These are phyloP conservation scores for Lentinula sp. DNA, from an alignment of 768 basidiomycete genomes.

Conservation along the genomic window DNA sequence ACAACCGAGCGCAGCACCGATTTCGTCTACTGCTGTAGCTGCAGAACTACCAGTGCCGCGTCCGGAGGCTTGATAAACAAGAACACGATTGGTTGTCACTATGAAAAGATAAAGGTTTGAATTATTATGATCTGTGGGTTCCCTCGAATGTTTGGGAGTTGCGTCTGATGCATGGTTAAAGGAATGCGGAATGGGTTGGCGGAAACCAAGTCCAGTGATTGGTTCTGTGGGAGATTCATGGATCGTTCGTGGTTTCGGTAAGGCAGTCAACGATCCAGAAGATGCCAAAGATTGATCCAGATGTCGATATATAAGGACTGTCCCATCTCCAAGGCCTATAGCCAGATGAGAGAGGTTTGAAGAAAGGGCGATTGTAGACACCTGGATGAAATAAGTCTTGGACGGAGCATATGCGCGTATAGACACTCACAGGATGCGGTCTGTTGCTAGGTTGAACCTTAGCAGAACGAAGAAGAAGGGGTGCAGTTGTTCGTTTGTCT, in stretches of 20 bases:
- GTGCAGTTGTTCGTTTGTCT: conserved; percentile 59
- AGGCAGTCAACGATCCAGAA: conserved; percentile 56
- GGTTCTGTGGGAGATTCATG: conserved; percentile 86
- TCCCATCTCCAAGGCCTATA: conserved; percentile 92
- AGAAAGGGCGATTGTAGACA: conserved; percentile 78
- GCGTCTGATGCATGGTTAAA: conserved; percentile 6
- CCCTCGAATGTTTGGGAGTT: not conserved
- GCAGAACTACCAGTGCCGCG: conserved; percentile 57
- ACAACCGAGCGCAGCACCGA: conserved; percentile 81
- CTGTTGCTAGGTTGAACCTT: conserved; percentile 72
- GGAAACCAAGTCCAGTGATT: conserved; percentile 89
- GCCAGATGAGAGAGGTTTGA: conserved; percentile 77
- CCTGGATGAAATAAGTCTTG: conserved; percentile 29
- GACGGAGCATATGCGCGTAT: not conserved
- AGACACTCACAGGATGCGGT: conserved; percentile 63
- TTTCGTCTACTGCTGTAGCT: conserved; percentile 72
- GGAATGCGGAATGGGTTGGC: conserved; percentile 37
- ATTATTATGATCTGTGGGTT: conserved; percentile 24
- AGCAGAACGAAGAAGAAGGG: conserved; percentile 62
- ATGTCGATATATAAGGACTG: conserved; percentile 86
- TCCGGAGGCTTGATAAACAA: conserved; percentile 71
- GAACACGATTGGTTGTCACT: conserved; percentile 79
- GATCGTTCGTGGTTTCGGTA: conserved; percentile 83
- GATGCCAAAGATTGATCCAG: conserved; percentile 84
- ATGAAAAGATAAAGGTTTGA: conserved; percentile 66